Evolutionary conservation across 2,329 filamentous ascomycete genomes (phyloP).

Genomic region (Fusarium sp.): DNA sequence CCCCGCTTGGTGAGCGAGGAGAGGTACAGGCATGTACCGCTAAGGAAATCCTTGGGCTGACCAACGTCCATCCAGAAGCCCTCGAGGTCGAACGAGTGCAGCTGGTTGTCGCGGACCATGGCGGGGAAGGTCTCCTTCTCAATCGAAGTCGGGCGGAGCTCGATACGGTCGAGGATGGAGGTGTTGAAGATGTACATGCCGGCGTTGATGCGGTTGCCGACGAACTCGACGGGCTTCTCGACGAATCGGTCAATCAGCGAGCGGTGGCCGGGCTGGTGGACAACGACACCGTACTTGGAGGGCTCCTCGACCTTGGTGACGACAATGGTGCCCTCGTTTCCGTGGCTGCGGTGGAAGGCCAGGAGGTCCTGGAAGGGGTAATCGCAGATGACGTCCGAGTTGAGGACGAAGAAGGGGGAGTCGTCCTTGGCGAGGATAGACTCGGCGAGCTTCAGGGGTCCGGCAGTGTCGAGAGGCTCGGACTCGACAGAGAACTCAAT

Average conservation of each 20-base stretch:
- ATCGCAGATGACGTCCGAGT: constrained; percentile 98
- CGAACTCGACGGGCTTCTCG: constrained; percentile 98
- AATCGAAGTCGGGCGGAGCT: constrained; percentile 95
- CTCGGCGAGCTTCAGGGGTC: constrained; percentile 95
- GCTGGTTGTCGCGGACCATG: constrained; percentile 87
- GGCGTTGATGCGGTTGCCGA: constrained; percentile 98
- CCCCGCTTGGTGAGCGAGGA: constrained; percentile 91
- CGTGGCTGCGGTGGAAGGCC: constrained; percentile 92
- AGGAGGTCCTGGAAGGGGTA: constrained; percentile 93
- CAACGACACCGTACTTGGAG: constrained; percentile 98
- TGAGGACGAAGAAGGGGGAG: constrained; percentile 96
- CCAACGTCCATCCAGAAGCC: constrained; percentile 99
- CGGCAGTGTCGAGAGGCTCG: constrained; percentile 94
- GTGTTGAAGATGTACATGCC: constrained; percentile 99
- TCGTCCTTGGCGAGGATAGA: constrained; percentile 93
- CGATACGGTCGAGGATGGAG: constrained; percentile 88
- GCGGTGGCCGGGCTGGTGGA: constrained; percentile 93
- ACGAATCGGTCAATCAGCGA: constrained; percentile 98
- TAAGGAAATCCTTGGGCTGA: constrained; percentile 98
- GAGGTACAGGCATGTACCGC: constrained; percentile 95
- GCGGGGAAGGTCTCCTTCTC: constrained; percentile 99
- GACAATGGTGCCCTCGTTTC: constrained; percentile 95
- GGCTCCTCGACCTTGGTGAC: constrained; percentile 99
- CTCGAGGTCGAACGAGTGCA: constrained; percentile 96
- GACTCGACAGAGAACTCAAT: constrained; percentile 98